Base-by-base conservation (phyloP, 2,329 filamentous ascomycete species). In the Alternaria arborescens region DNA sequence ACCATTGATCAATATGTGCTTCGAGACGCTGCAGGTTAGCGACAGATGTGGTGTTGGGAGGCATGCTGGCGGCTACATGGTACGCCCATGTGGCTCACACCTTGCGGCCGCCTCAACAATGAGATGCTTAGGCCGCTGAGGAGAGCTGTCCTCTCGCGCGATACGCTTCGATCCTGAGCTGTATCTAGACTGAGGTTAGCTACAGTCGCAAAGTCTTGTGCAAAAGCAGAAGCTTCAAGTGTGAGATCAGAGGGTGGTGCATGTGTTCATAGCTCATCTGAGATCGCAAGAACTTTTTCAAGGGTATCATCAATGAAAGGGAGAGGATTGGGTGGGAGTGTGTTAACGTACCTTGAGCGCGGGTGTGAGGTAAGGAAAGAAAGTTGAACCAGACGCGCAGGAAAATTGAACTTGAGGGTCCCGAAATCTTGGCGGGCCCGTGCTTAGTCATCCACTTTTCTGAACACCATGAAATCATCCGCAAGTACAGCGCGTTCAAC, bases 211-310 rank as follows among this genome's bases (percentile, higher is more conserved):
- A 48, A 58, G 40, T 28, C 26, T 18, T 48, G 62, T 62, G 63
- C 54, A 42, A 59, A 66, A 58, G 55, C 47, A 50, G 44, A 51
- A 55, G 55, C 50, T 34, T 38, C 14, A 55, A 52, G 46, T 52
- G 64, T 43, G 58, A 62, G 66, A 72, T 80, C 78, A 87, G 85
- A 86, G 85, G 85, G 85, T 87, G 81, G 80, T 87, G 85, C 85
- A 87, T 87, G 85, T 86, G 81, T 84, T 84, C 82, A 68, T 77
- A 80, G 83, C 83, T 84, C 84, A 85, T 85, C 81, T 76, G 75
- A 70, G 76, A 80, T 87, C 83, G 80, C 84, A 81, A 78, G 81
- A 84, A 85, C 82, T 61, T 74, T 77, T 81, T 83, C 82, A 82
- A 80, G 79, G 80, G 77, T 74, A 83, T 83, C 84, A 83, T 77